Conservation (phyloP, 202 grass and related monocot genomes). For the Thinopyrum obtusiflorum region DNA sequence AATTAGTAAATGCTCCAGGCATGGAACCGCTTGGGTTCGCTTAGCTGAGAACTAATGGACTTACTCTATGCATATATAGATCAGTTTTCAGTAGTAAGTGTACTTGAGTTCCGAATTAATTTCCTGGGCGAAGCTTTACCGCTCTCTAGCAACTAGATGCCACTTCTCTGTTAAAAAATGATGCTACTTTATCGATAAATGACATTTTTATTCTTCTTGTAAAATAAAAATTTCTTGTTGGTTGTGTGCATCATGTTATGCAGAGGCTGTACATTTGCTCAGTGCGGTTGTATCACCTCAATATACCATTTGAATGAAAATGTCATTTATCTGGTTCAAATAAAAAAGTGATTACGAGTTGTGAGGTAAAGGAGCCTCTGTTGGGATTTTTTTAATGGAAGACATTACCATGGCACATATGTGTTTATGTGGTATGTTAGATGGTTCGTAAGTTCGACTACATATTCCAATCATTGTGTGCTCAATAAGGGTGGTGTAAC, state of each 20-base stretch:
- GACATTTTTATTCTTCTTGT: too few species aligned
- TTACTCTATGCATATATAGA: not conserved
- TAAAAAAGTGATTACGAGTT: not conserved
- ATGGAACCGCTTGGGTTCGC: not conserved
- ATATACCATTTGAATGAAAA: not conserved
- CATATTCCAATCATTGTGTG: conserved; percentile 33
- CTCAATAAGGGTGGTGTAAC: conserved; percentile 3
- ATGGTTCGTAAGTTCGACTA: not conserved
- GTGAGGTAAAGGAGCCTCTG: not conserved
- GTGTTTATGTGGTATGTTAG: not conserved
- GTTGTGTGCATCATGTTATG: not conserved
- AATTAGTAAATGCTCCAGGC: not conserved
- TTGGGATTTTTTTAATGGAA: not conserved
- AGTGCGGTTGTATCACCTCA: not conserved
- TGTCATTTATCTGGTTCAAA: too few species aligned
- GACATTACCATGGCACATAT: not conserved
- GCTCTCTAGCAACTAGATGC: not conserved
- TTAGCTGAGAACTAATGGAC: not conserved
- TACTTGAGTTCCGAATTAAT: not conserved
- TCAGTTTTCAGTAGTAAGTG: not conserved
- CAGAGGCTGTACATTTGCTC: not conserved
- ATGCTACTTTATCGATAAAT: not conserved
- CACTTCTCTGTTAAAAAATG: not conserved
- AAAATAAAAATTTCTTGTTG: not conserved
- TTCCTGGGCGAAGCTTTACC: not conserved